Evolutionary conservation across 305 asterid genomes (phyloP), one percentile per base, ranked within the genome.

Genomic region (Solanum hybrid): DNA sequence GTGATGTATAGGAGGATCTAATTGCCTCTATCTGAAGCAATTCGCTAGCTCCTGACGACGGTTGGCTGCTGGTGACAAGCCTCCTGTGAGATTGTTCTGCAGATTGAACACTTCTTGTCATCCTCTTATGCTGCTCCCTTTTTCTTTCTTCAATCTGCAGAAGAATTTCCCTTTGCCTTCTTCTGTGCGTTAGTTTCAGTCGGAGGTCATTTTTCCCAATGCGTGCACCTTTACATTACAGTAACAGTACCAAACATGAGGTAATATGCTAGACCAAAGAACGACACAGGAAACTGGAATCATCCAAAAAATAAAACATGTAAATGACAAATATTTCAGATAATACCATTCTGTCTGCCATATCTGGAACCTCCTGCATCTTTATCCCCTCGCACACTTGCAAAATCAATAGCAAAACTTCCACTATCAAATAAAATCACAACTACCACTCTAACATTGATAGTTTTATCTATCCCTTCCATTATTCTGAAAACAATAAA

Each of bases 191-290:
- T 80, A 93, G 90, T 87, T 93, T 92, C 90, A 91, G 82, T 28
- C 95, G 92, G 88, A 94, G 94, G 89, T 93, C 96, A 37, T 87
- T 89, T 39, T 90, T 80, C 73, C 91, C 93, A 80, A 91, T 57
- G 29, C 86, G 75, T 76, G 86, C 89, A 87, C 91, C 94, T 90
- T 90, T 91, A 89, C 61, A 89, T 77, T 87, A 67, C 89, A 90
- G 89, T 33, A 76, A 84, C 74, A 84, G 88, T 31, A 84, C 42
- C 39, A 51, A 84, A 84, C 31, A 46, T 84, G 31, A 84, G 31
- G 22, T 84, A 84, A 84, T 29, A 57, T 31, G 88, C 13, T 31
- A 11, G 29, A 84, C 22, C 88, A 84, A 46, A 22, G 31, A 84
- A 64, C 22, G 69, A 73, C 80, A 69, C 20, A 57, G 77, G 61